These are phyloP conservation scores for Colletotrichum somersetense DNA, from an alignment of 2,329 filamentous ascomycete genomes.

Conservation along the genomic window DNA sequence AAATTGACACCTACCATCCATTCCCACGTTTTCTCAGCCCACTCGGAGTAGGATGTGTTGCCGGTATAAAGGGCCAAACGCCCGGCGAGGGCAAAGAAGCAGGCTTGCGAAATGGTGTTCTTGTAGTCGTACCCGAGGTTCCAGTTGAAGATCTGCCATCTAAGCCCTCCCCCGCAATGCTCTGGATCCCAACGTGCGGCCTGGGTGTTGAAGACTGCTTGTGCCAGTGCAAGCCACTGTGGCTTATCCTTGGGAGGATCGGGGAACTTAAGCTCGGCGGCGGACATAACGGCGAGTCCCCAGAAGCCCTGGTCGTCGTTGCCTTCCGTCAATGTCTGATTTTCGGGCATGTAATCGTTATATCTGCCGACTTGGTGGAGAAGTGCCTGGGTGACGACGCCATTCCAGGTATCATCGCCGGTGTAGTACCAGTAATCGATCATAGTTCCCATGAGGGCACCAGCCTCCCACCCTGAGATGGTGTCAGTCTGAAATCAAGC, in stretches of 20 bases:
- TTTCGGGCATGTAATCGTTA: slow-evolving; percentile 82
- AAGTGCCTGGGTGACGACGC: slow-evolving; percentile 75
- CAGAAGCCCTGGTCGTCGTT: slow-evolving; percentile 85
- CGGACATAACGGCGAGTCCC: slow-evolving; percentile 77
- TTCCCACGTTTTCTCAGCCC: slow-evolving; percentile 80
- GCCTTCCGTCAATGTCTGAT: slow-evolving; percentile 76
- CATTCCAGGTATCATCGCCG: slow-evolving; percentile 78
- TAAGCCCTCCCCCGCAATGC: slow-evolving; percentile 79
- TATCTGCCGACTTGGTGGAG: slow-evolving; percentile 80
- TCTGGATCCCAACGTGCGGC: slow-evolving; percentile 77
- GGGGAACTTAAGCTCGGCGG: slow-evolving; percentile 77
- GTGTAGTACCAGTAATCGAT: slow-evolving; percentile 91
- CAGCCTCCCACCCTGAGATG: slow-evolving; percentile 75
- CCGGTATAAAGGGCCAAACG: slow-evolving; percentile 82
- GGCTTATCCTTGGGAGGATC: slow-evolving; percentile 69
- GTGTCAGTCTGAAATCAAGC: slow-evolving; percentile 2
- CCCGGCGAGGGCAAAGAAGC: slow-evolving; percentile 73
- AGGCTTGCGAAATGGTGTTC: slow-evolving; percentile 73
- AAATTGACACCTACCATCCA: slow-evolving; percentile 72
- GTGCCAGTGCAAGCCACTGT: slow-evolving; percentile 78
- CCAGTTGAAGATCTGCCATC: slow-evolving; percentile 88
- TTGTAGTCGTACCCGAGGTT: slow-evolving; percentile 88
- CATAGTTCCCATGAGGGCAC: slow-evolving; percentile 77
- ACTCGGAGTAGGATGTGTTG: slow-evolving; percentile 81
- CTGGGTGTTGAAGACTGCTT: slow-evolving; percentile 86